Percentiles rank a stretch among this genome's conserved stretches.
These are phyloP conservation scores for Phlebopus sp. DNA, from an alignment of 1,284 basidiomycete species.

Conservation along the genomic window DNA sequence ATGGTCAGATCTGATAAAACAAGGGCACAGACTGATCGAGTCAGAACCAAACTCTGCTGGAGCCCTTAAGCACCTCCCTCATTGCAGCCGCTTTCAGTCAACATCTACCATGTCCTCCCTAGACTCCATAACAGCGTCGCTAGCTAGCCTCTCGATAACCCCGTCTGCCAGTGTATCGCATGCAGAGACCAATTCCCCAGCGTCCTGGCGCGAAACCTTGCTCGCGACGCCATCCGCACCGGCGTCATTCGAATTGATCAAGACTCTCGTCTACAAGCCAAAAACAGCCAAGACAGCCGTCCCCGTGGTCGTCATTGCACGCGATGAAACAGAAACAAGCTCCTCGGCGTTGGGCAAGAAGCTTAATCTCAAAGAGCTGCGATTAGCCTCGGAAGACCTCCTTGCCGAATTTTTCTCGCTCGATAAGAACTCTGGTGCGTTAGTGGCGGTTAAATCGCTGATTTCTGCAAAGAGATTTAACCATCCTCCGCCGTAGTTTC, in stretches of 20 bases:
- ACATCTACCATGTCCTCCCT: constrained; percentile 20
- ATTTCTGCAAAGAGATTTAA: not conserved
- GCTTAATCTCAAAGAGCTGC: constrained; percentile 86
- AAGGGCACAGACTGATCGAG: constrained; percentile 20
- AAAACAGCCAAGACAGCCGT: constrained; percentile 88
- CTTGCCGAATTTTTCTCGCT: constrained; percentile 82
- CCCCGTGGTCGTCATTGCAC: constrained; percentile 82
- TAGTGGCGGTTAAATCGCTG: not conserved
- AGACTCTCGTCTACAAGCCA: constrained; percentile 87
- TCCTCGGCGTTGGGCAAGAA: constrained; percentile 77
- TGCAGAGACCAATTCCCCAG: constrained; percentile 56
- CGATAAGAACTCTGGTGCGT: constrained; percentile 85
- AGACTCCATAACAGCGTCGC: constrained; percentile 26
- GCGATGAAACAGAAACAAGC: constrained; percentile 79
- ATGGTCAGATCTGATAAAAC: constrained; percentile 22
- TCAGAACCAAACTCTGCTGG: constrained; percentile 19
- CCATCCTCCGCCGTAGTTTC: constrained; percentile 54
- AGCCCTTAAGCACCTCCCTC: constrained; percentile 22
- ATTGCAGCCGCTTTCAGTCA: not conserved
- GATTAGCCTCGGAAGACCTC: constrained; percentile 86
- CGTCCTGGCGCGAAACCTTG: constrained; percentile 66
- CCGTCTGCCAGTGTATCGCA: constrained; percentile 54
- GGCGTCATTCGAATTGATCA: constrained; percentile 65
- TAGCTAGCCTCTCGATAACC: constrained; percentile 53
- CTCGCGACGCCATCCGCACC: constrained; percentile 48